phyloP scores from a whole-genome alignment of 129 eudicot species.

The Kitagawia praeruptora region DNA sequence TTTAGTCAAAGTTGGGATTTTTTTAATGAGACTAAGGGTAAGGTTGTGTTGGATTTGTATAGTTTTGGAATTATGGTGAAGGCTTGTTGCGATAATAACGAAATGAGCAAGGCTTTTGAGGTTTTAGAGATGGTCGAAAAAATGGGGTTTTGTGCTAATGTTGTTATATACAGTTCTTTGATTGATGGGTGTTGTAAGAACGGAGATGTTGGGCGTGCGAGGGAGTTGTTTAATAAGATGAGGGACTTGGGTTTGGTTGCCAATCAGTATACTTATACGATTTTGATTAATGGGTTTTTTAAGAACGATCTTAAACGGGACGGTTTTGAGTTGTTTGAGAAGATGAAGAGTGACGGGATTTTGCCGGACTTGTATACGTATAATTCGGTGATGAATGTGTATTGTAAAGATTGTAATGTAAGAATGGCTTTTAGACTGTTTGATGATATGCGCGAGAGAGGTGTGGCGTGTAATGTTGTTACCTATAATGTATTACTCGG shows the following conservation, averaged over 20 bases:
- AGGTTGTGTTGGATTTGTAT: slow-evolving; percentile 33
- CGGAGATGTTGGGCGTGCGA: slow-evolving; percentile 33
- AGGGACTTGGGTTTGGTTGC: slow-evolving; percentile 36
- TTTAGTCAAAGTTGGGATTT: slow-evolving; percentile 33
- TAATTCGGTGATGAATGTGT: slow-evolving; percentile 25
- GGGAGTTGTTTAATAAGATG: slow-evolving; percentile 33
- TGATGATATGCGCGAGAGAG: slow-evolving; percentile 41
- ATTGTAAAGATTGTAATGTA: slow-evolving; percentile 29
- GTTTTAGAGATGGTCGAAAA: slow-evolving; percentile 22
- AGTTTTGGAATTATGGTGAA: slow-evolving; percentile 47
- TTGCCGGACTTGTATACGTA: slow-evolving; percentile 40
- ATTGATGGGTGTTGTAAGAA: slow-evolving; percentile 50
- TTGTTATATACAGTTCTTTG: slow-evolving; percentile 42
- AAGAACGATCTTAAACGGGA: slow-evolving; percentile 39
- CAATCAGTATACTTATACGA: slow-evolving; percentile 42
- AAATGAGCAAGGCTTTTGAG: slow-evolving; percentile 34
- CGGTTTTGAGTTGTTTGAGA: slow-evolving; percentile 45
- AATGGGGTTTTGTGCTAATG: slow-evolving; percentile 34
- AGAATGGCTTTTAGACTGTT: slow-evolving; percentile 26
- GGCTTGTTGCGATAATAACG: slow-evolving; percentile 36
- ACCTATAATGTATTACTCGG: slow-evolving; percentile 37
- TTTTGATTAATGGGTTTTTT: slow-evolving; percentile 46
- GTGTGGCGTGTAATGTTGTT: slow-evolving; percentile 38
- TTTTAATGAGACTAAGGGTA: slow-evolving; percentile 24
- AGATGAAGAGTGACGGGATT: slow-evolving; percentile 38